Percentiles rank a stretch among this genome's conserved stretches.
Conservation (phyloP, 2,329 filamentous ascomycete species). For the Talaromyces rugulosus region DNA sequence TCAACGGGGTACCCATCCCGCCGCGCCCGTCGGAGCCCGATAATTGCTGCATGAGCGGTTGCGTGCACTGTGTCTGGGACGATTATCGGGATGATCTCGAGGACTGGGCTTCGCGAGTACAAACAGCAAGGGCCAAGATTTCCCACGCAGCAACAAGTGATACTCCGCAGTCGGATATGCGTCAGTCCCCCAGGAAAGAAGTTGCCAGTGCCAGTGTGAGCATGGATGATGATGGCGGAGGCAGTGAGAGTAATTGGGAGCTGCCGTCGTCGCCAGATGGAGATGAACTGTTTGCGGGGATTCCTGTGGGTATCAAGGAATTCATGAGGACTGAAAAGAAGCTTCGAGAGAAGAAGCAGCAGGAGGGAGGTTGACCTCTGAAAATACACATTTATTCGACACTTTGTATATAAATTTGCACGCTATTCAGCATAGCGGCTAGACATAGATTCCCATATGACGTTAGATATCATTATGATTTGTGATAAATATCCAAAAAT, state of each 20-base stretch:
- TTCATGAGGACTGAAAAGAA: conserved; percentile 98
- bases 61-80: conserved; percentile 97
- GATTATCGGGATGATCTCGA: conserved; percentile 87
- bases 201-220: conserved; percentile 52
- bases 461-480: neutral
- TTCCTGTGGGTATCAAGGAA: conserved; percentile 89
- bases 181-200: conserved; percentile 31
- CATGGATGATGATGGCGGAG: conserved; percentile 78
- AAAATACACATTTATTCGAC: neutral
- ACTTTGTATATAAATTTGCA: neutral
- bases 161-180: conserved; percentile 26
- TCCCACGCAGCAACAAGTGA: conserved; percentile 11
- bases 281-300: conserved; percentile 68
- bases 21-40: conserved; percentile 85
- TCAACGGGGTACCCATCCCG: conserved; percentile 79
- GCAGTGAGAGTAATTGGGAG: conserved; percentile 66
- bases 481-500: conserved; percentile 5
- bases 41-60: conserved; percentile 99
- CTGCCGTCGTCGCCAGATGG: conserved; percentile 36
- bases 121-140: conserved; percentile 53
- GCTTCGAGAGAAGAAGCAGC: conserved; percentile 69
- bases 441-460: neutral
- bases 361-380: conserved; percentile 29
- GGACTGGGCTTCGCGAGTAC: conserved; percentile 68
- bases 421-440: neutral